Base-by-base conservation (phyloP, 257 asterid species). In the Fraxinus quadrangulata region DNA sequence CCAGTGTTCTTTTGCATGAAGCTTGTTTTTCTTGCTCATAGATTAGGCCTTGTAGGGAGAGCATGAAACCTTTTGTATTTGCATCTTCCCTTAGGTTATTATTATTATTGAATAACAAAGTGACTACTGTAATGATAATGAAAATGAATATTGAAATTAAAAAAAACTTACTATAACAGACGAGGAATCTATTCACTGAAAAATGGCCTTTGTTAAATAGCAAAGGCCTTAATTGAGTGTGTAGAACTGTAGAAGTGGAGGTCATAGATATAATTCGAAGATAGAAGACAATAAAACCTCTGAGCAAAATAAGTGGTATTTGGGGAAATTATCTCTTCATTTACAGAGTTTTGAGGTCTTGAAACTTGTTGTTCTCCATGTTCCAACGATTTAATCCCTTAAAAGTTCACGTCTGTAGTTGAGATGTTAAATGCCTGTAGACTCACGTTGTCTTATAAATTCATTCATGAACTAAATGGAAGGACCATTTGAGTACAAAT, bases 391-490 rank as follows among this genome's bases (percentile, higher is more conserved):
- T 54, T 54, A 54, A n/a, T 54, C 10, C 34, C 49, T 49, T 39
- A 14, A 47, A 47, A 14, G 0, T 47, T 47, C 56, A 47, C 21
- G 1, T 47, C 33, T 34, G 30, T 36, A 39, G 21, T 70, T 37
- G 54, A 70, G 47, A 70, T 70, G 74, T 34, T 10, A 34, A 37
- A 31, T 70, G 51, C 51, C 24, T 2, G 24, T 34, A 1, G 73
- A 70, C 34, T 45, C n/a, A 70, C 17, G 19, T 10, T 21, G n/a
- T 37, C 54, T 54, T n/a, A 19, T n/a, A 0, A 10, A 9, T 40
- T 70, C 74, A 39, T 70, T 70, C 74, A 70, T 39, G 74, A 70
- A 37, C 74, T 24, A 34, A 40, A 10, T 70, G 56, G 56, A 37
- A 40, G 30, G 49, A 26, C 59, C 1, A 37, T 70, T 70, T 70